A percentile compares a stretch with the other conserved stretches of the same genome.
Conservation (phyloP, 2,329 filamentous ascomycete species). For the Aspergillus uvarum region DNA sequence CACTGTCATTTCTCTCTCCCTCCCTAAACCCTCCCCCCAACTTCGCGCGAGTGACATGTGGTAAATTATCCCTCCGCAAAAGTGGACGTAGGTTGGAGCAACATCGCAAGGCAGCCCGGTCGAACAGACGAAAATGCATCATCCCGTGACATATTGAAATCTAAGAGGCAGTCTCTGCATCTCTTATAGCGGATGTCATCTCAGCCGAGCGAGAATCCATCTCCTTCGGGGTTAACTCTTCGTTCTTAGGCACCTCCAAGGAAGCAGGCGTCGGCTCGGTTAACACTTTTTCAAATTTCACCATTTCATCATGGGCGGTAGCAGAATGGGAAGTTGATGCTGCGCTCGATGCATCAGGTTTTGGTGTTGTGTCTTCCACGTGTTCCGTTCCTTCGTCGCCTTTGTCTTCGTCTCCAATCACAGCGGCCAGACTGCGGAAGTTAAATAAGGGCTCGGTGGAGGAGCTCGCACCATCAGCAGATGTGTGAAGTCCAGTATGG, state of each 20-base stretch:
- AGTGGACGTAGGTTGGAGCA: neutral
- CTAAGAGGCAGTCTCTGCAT: conserved; percentile 32
- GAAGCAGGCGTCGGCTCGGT: conserved; percentile 13
- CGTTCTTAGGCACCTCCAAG: conserved; percentile 16
- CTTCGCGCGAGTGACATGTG: neutral
- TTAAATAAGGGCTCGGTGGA: conserved; percentile 82
- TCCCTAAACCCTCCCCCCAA: neutral
- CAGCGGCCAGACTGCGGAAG: conserved; percentile 80
- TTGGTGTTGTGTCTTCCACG: conserved; percentile 35
- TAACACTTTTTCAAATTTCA: conserved; percentile 10
- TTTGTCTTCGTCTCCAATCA: conserved; percentile 69
- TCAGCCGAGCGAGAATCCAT: conserved; percentile 39
- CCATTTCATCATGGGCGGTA: conserved; percentile 16
- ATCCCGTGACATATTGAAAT: neutral
- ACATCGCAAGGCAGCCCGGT: neutral
- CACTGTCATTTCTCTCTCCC: conserved; percentile 13
- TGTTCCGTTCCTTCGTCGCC: conserved; percentile 37
- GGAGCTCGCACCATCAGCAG: conserved; percentile 50
- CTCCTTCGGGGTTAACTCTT: conserved; percentile 34
- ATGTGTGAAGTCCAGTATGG: conserved; percentile 32
- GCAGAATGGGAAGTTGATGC: conserved; percentile 22
- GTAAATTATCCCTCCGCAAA: neutral
- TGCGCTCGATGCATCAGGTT: conserved; percentile 16
- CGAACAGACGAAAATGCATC: conserved; percentile 4
- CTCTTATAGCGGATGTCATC: conserved; percentile 25